Evolutionary conservation across 2,329 filamentous ascomycete genomes (phyloP).

Genomic region (Cercospora zeae-maydis): DNA sequence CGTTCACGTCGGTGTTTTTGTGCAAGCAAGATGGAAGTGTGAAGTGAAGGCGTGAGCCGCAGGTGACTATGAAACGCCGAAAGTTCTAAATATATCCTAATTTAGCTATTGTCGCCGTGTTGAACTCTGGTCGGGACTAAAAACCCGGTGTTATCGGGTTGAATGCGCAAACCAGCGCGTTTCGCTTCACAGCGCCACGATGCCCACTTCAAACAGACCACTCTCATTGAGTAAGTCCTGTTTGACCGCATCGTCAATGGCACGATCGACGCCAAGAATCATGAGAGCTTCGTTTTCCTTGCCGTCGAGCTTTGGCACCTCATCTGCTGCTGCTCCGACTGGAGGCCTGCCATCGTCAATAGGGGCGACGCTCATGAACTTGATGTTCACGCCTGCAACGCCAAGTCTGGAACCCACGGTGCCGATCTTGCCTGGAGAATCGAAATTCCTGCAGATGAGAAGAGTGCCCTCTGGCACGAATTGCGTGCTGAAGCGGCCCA

Average conservation of each 20-base stretch:
- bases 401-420: slow-evolving; percentile 70
- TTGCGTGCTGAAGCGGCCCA: slow-evolving; percentile 69
- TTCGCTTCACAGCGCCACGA: slow-evolving; percentile 39
- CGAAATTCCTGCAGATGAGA: slow-evolving; percentile 77
- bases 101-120: background rate
- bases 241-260: slow-evolving; percentile 56
- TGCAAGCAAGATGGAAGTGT: background rate
- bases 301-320: slow-evolving; percentile 4
- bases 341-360: slow-evolving; percentile 44
- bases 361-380: slow-evolving; percentile 71
- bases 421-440: slow-evolving; percentile 78
- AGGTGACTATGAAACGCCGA: background rate
- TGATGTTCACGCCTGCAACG: slow-evolving; percentile 69
- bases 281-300: slow-evolving; percentile 68
- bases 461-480: slow-evolving; percentile 71
- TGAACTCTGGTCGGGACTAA: background rate
- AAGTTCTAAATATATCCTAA: background rate
- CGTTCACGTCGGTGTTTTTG: too few species aligned
- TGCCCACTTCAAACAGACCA: slow-evolving; percentile 53
- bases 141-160: background rate
- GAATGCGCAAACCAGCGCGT: background rate
- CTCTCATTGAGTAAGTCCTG: slow-evolving; percentile 48
- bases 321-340: slow-evolving; percentile 19
- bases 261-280: slow-evolving; percentile 71
- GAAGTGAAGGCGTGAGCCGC: background rate